These are phyloP conservation scores for Plasmopara viticola DNA, from an alignment of 352 stramenopile genomes.

Conservation along the genomic window DNA sequence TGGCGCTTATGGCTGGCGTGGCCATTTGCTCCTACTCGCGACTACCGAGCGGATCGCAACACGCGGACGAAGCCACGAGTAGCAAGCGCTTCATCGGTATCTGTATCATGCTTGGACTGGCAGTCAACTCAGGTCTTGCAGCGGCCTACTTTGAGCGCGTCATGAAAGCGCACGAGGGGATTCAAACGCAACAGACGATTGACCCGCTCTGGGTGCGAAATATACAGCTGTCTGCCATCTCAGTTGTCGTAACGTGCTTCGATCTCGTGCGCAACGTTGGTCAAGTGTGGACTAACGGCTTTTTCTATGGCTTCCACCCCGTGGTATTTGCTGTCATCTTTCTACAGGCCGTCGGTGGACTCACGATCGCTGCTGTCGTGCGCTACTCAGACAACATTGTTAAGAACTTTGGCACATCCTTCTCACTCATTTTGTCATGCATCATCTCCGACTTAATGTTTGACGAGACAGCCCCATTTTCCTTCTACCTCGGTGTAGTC, in stretches of 20 bases:
- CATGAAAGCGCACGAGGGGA: conserved; percentile 81
- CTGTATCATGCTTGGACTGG: conserved; percentile 69
- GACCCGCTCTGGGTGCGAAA: conserved; percentile 85
- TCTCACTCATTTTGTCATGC: conserved; percentile 84
- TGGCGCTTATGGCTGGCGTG: conserved; percentile 81
- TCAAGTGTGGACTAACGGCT: conserved; percentile 55
- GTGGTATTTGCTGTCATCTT: conserved; percentile 74
- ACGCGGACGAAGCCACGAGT: conserved; percentile 22
- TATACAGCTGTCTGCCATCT: conserved; percentile 79
- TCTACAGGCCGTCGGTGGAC: conserved; percentile 72
- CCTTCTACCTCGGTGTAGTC: conserved; percentile 74
- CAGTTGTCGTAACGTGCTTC: conserved; percentile 60
- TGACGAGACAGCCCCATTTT: conserved; percentile 51
- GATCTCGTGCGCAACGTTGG: conserved; percentile 62
- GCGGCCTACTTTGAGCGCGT: conserved; percentile 84
- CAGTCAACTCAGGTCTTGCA: conserved; percentile 82
- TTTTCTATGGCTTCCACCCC: conserved; percentile 79
- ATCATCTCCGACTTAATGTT: conserved; percentile 89
- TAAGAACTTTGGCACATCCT: conserved; percentile 87
- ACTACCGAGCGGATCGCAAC: conserved; percentile 28
- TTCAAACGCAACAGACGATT: conserved; percentile 65
- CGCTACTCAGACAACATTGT: conserved; percentile 87
- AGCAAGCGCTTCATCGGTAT: conserved; percentile 68
- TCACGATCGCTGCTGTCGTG: conserved; percentile 82
- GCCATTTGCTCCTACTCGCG: conserved; percentile 82